Conservation (phyloP, 495 filamentous ascomycete genomes). For the Trichoderma reesei region DNA sequence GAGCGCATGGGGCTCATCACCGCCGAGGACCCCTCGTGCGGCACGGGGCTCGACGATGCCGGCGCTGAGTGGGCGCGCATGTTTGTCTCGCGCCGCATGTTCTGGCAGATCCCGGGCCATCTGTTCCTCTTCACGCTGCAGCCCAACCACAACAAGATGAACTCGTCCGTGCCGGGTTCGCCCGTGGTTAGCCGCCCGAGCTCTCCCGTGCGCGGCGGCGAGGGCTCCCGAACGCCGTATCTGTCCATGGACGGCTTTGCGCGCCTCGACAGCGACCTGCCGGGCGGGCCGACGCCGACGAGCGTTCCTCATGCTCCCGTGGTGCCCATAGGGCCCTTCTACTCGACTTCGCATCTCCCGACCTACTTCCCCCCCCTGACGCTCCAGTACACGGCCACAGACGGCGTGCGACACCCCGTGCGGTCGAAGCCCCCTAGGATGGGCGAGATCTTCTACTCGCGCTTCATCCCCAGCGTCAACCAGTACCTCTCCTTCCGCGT, state of each 20-base stretch:
- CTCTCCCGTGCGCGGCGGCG: slow-evolving; percentile 49
- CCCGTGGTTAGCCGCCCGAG: slow-evolving; percentile 43
- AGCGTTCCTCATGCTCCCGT: slow-evolving; percentile 24
- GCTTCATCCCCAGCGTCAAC: slow-evolving; percentile 69
- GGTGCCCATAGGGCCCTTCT: slow-evolving; percentile 54
- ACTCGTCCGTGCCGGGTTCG: slow-evolving; percentile 47
- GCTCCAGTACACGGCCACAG: slow-evolving; percentile 69
- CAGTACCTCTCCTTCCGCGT: slow-evolving; percentile 87
- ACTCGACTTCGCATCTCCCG: slow-evolving; percentile 69
- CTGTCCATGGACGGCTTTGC: slow-evolving; percentile 4
- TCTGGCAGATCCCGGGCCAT: slow-evolving; percentile 86
- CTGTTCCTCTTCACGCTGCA: slow-evolving; percentile 79
- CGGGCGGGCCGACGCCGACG: slow-evolving; percentile 21
- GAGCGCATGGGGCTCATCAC: slow-evolving; percentile 85
- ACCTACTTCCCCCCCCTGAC: slow-evolving; percentile 84
- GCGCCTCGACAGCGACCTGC: slow-evolving; percentile 15
- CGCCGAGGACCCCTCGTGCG: slow-evolving; percentile 65
- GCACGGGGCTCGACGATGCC: slow-evolving; percentile 50
- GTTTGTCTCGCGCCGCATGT: slow-evolving; percentile 70
- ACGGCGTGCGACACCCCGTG: slow-evolving; percentile 73
- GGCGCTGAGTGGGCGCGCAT: slow-evolving; percentile 64
- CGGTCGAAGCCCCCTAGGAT: slow-evolving; percentile 82
- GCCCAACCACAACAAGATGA: slow-evolving; percentile 35
- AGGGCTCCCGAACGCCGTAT: slow-evolving; percentile 16
- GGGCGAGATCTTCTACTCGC: slow-evolving; percentile 80